phyloP scores from a whole-genome alignment of 148 eudicot genomes.

The Euryodendron excelsum region DNA sequence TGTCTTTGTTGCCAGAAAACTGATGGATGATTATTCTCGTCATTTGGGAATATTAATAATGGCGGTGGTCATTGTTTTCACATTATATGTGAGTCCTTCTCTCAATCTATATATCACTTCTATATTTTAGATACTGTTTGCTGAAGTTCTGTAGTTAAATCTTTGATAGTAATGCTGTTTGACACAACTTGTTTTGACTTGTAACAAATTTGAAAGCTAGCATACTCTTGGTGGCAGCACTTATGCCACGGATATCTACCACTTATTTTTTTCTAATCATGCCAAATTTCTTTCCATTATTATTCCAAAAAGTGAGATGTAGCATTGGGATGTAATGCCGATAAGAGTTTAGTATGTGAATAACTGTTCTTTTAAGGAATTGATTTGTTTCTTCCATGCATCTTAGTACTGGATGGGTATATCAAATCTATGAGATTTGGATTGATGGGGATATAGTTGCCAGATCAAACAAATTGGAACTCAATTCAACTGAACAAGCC shows the following conservation, averaged over 20 bases:
- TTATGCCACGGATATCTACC: neutral
- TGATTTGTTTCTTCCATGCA: neutral
- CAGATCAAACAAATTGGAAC: neutral
- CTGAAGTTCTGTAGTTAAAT: neutral
- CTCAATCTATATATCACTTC: neutral
- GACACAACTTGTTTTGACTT: neutral
- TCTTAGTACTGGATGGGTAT: neutral
- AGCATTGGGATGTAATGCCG: neutral
- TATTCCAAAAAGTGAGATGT: neutral
- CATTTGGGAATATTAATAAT: conserved; percentile 36
- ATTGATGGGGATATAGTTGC: neutral
- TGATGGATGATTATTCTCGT: conserved; percentile 34
- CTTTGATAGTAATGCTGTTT: neutral
- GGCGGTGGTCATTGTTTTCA: conserved; percentile 27
- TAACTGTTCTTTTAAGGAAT: neutral
- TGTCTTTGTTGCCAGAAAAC: conserved; percentile 44
- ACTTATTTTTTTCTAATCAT: neutral
- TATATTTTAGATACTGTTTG: neutral
- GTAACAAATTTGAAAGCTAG: conserved; percentile 1
- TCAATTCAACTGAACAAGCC: neutral
- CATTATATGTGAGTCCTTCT: conserved; percentile 42
- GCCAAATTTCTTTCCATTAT: neutral
- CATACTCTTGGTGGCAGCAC: neutral
- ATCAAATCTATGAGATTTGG: neutral
- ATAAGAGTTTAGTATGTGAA: neutral